Percentiles rank a stretch among this genome's conserved stretches.
Conservation (phyloP, 768 basidiomycete species). For the Porpolomopsis calyptriformis region DNA sequence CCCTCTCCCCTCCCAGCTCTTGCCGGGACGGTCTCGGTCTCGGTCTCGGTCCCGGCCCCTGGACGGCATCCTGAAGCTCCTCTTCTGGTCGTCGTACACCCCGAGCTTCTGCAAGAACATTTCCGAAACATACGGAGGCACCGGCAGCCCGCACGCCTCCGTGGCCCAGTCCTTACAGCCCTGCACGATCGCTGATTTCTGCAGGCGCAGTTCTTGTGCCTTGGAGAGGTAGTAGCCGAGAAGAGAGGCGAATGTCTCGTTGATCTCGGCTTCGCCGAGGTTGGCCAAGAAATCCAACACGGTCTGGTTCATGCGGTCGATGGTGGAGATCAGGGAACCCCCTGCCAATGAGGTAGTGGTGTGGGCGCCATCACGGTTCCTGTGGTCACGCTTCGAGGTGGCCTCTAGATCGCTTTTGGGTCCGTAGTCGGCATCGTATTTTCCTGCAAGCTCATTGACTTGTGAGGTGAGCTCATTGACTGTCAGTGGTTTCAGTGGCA, state of each 20-base stretch:
- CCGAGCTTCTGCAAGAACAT: conserved; percentile 37
- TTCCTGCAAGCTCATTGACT: conserved; percentile 41
- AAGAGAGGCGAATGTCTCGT: conserved; percentile 39
- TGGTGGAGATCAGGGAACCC: not conserved
- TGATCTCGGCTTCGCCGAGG: not conserved
- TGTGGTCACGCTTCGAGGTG: conserved; percentile 14
- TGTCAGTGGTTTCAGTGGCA: conserved; percentile 58
- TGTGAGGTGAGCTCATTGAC: conserved; percentile 36
- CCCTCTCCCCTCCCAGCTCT: not conserved
- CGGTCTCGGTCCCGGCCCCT: conserved; percentile 25
- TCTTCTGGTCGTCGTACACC: not conserved
- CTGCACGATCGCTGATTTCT: conserved; percentile 34
- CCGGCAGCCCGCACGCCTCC: conserved; percentile 40
- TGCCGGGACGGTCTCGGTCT: not conserved
- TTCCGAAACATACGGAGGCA: conserved; percentile 41
- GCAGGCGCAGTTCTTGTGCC: conserved; percentile 34
- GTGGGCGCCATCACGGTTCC: not conserved
- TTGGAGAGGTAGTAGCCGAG: conserved; percentile 60
- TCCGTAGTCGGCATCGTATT: conserved; percentile 29
- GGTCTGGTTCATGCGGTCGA: not conserved
- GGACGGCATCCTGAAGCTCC: conserved; percentile 32
- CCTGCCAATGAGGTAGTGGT: not conserved
- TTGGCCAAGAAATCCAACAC: not conserved
- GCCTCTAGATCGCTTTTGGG: conserved; percentile 41
- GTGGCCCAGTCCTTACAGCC: conserved; percentile 55